Conservation (phyloP, 1,284 basidiomycete genomes). For the Apiotrichum porosum region DNA sequence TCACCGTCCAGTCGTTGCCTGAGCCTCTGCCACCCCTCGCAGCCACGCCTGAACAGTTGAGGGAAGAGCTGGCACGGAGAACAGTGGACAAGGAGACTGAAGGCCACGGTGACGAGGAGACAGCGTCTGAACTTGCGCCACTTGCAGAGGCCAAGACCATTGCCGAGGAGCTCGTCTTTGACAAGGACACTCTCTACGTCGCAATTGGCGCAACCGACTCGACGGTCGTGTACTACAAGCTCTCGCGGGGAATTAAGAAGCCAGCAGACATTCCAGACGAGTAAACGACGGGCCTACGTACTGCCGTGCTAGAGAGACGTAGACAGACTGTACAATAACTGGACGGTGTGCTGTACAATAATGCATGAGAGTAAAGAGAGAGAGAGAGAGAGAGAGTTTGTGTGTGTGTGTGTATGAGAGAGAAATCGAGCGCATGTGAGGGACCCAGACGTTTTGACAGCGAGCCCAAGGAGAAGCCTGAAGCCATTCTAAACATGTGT, state of each 20-base stretch:
- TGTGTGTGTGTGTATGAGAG: constrained; percentile 1
- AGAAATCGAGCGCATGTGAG: too few species aligned
- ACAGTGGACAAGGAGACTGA: not conserved
- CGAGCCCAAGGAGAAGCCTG: too few species aligned
- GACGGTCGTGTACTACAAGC: constrained; percentile 49
- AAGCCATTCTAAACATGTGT: too few species aligned
- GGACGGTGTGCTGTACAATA: constrained; percentile 6
- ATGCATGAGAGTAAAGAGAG: constrained; percentile 7
- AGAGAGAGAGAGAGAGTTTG: too few species aligned
- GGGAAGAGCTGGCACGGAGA: constrained; percentile 9
- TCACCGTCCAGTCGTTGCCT: constrained; percentile 23
- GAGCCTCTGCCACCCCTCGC: constrained; percentile 25
- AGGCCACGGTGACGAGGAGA: not conserved
- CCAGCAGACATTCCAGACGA: constrained; percentile 50
- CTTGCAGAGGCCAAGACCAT: not conserved
- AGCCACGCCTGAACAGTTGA: constrained; percentile 23
- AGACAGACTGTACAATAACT: constrained; percentile 1
- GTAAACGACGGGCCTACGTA: too few species aligned
- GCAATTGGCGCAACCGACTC: constrained; percentile 46
- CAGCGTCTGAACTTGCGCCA: constrained; percentile 3
- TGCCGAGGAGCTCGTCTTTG: constrained; percentile 14
- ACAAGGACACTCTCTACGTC: constrained; percentile 44
- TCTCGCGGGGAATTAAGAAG: constrained; percentile 49
- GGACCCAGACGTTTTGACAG: too few species aligned
- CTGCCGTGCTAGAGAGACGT: not conserved